phyloP scores from a whole-genome alignment of 1,139 yeast genomes.

The Taphrina confusa region DNA sequence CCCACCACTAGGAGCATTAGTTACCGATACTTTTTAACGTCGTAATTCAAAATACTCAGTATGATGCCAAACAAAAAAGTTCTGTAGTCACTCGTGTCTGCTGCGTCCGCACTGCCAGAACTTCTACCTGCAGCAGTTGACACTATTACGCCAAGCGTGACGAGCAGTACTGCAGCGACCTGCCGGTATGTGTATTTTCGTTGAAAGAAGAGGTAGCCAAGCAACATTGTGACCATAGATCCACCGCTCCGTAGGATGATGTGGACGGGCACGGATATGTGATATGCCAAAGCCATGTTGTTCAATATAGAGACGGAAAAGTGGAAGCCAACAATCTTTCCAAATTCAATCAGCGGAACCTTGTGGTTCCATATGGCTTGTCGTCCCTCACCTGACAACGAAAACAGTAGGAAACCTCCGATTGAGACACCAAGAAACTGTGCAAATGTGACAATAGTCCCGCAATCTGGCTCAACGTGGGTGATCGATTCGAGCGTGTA shows the following conservation, averaged over 20 bases:
- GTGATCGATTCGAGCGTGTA: constrained; percentile 61
- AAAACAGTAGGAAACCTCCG: constrained; percentile 51
- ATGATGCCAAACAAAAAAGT: constrained; percentile 9
- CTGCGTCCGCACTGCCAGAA: neutral
- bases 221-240: constrained; percentile 61
- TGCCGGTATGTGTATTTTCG: constrained; percentile 55
- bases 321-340: constrained; percentile 55
- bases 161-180: constrained; percentile 54
- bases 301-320: constrained; percentile 58
- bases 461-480: constrained; percentile 37
- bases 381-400: constrained; percentile 43
- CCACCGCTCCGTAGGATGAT: constrained; percentile 69
- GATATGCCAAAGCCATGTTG: constrained; percentile 60
- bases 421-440: constrained; percentile 61
- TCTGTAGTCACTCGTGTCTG: neutral
- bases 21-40: constrained; percentile 37
- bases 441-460: constrained; percentile 56
- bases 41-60: constrained; percentile 39
- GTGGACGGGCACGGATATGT: constrained; percentile 67
- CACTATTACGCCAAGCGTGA: constrained; percentile 60
- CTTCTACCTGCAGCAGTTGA: constrained; percentile 49
- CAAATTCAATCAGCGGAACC: constrained; percentile 56
- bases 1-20: constrained; percentile 53
- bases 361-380: constrained; percentile 46
- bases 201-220: constrained; percentile 54